Percentiles rank a stretch among this genome's conserved stretches.
Evolutionary conservation across 257 asterid genomes (phyloP).

Genomic region (Thymus mandschuricus): DNA sequence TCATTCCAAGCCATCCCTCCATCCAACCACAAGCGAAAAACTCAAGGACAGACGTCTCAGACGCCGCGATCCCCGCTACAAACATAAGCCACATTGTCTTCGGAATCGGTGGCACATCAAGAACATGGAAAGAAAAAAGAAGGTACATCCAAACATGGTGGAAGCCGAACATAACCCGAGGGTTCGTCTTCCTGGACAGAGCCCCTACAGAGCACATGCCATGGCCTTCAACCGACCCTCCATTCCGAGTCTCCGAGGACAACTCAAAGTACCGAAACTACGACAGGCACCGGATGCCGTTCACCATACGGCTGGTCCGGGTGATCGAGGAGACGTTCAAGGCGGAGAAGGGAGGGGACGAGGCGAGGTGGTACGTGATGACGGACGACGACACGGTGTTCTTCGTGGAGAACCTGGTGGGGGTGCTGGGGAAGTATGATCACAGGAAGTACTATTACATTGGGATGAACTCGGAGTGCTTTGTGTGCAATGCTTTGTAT

Average conservation of each 20-base stretch:
- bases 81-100: conserved; percentile 40
- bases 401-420: conserved; percentile 48
- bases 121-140: conserved; percentile 34
- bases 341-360: conserved; percentile 11
- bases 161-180: conserved; percentile 42
- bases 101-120: conserved; percentile 38
- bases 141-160: conserved; percentile 44
- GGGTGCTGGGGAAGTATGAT: conserved; percentile 45
- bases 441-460: conserved; percentile 49
- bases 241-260: conserved; percentile 40
- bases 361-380: conserved; percentile 50
- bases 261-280: conserved; percentile 30
- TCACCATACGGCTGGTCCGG: conserved; percentile 35
- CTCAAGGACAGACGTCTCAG: background rate
- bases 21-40: conserved; percentile 20
- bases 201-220: conserved; percentile 36
- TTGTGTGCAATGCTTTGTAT: conserved; percentile 34
- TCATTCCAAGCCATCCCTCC: conserved; percentile 28
- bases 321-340: conserved; percentile 40
- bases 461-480: conserved; percentile 57
- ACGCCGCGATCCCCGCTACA: conserved; percentile 19
- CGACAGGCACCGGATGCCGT: conserved; percentile 31
- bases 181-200: conserved; percentile 39
- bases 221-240: conserved; percentile 41
- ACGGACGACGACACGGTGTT: conserved; percentile 56